A percentile compares a stretch with the other conserved stretches of the same genome.
These are phyloP conservation scores for Polysphondylium violaceum DNA, from an alignment of 78 protist genomes.

Conservation along the genomic window DNA sequence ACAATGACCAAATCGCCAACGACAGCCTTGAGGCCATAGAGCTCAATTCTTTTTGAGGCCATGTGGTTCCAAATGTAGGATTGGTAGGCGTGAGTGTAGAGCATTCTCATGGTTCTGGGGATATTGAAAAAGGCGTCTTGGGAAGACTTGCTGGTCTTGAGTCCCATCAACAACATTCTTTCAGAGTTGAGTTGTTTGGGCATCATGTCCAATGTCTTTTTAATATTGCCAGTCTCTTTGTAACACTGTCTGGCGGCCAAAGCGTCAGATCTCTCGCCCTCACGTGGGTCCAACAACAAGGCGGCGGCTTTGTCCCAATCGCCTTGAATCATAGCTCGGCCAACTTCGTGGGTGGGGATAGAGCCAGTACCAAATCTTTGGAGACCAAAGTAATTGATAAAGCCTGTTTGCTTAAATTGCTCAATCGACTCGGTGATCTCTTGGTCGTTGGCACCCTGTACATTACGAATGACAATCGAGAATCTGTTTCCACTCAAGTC, in stretches of 20 bases:
- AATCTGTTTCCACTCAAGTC: conserved; percentile 86
- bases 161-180: conserved; percentile 1
- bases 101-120: conserved; percentile 68
- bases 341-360: conserved; percentile 82
- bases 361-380: conserved; percentile 92
- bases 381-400: conserved; percentile 89
- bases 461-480: conserved; percentile 85
- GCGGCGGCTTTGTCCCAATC: conserved; percentile 65
- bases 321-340: conserved; percentile 57
- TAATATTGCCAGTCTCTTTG: conserved; percentile 44
- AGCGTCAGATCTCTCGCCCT: conserved; percentile 52
- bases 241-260: conserved; percentile 17
- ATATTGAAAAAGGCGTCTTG: conserved; percentile 41
- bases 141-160: conserved; percentile 2
- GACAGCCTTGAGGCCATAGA: conserved; percentile 33
- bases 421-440: conserved; percentile 21
- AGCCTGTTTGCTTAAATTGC: conserved; percentile 63
- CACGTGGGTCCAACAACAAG: conserved; percentile 68
- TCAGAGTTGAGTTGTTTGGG: conserved; percentile 31
- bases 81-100: conserved; percentile 88
- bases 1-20: conserved; percentile 83
- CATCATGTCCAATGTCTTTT: neutral
- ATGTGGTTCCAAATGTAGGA: conserved; percentile 83
- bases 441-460: conserved; percentile 34
- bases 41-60: conserved; percentile 81